phyloP scores from a whole-genome alignment of 2,329 filamentous ascomycete genomes.

The Chaetomiaceae sp. region DNA sequence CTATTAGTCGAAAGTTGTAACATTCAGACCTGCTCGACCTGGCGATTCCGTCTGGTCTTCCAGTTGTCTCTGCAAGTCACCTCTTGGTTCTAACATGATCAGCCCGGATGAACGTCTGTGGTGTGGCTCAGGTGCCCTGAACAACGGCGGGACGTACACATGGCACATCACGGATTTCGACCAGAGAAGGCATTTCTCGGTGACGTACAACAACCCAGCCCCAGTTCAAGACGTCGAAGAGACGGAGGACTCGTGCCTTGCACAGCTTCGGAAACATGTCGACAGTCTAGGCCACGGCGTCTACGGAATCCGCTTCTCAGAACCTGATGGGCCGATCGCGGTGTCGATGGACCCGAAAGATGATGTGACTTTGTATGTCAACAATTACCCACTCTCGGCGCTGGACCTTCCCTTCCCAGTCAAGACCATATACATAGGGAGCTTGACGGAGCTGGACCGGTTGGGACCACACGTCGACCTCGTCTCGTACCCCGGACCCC shows the following conservation, averaged over 20 bases:
- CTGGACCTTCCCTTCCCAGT: not conserved
- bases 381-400: not conserved
- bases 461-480: not conserved
- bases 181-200: not conserved
- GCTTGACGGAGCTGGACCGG: slow-evolving; percentile 2
- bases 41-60: no score
- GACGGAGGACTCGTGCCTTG: slow-evolving; percentile 1
- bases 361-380: not conserved
- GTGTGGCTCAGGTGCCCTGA: no score
- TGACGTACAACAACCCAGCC: not conserved
- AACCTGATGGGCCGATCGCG: not conserved
- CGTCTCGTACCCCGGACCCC: not conserved
- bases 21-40: no score
- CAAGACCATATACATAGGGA: not conserved
- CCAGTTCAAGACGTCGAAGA: not conserved
- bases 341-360: not conserved
- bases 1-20: no score
- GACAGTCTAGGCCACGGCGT: not conserved
- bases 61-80: no score
- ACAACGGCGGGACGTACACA: not conserved
- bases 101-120: no score
- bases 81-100: no score
- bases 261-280: not conserved
- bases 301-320: slow-evolving; percentile 1
- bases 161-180: slow-evolving; percentile 2